Base-by-base conservation (phyloP, 163 green algal species). In the Picocystis sp. region DNA sequence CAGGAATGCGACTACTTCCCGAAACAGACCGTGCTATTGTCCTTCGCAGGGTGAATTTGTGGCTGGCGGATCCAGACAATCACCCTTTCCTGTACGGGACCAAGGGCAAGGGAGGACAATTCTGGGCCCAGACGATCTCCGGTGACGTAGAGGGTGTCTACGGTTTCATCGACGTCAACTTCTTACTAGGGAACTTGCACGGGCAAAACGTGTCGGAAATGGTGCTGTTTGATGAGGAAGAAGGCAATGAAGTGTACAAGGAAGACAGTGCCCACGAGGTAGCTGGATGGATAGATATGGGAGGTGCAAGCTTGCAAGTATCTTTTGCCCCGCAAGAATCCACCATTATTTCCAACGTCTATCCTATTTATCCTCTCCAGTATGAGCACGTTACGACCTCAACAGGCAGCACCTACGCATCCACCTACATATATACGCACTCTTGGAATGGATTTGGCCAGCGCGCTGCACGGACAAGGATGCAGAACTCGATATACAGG, bases 131-230 rank as follows among this genome's bases (percentile, higher is more conserved):
- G 47, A 33, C 34, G 15, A 53, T 53, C 47, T 53, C 47, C 3
- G 47, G 47, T 19, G 47, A 53, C 15, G 47, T 44, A 6, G 47
- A 53, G 15, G 47, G 47, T 11, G 47, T 17, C 12, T 53, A 29
- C n/a, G 47, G 47, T 34, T 53, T 53, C 47, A 33, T 53, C 3
- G 47, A 53, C 15, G 13, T 53, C n/a, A 53, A 53, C 47, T 53
- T 35, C 5, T 34, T 53, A 3, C 22, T 53, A 15, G 47, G 47
- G 13, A 53, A 34, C 24, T 15, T 53, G 3, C 47, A 53, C 24
- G 47, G 47, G 5, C 47, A 53, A 34, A 34, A 53, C 5, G 47
- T 44, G 3, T 33, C 34, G 3, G n/a, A 23, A 17, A 34, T 44
- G 3, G 47, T 44, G 3, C 15, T 29, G n/a, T 19, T 9, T 34